Percentiles rank a stretch among this genome's conserved stretches.
Evolutionary conservation across 1,139 yeast species (phyloP).

Genomic region (Suhomyces anneliseae): DNA sequence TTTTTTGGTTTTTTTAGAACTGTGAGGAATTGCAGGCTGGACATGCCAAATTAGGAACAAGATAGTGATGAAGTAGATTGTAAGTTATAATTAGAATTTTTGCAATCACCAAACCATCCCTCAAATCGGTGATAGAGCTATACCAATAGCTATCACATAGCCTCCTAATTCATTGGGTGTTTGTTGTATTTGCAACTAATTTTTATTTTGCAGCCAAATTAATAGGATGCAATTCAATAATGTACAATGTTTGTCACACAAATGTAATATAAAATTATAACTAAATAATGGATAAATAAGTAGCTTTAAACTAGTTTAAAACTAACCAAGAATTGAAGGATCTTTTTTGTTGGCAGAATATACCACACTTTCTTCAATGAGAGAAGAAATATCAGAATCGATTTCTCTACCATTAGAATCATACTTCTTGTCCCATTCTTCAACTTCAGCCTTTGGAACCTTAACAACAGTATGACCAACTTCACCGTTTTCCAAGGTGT

Average conservation of each 20-base stretch:
- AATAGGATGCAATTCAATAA: no score
- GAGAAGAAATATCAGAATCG: constrained; percentile 7
- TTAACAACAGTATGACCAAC: constrained; percentile 40
- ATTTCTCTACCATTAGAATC: constrained; percentile 15
- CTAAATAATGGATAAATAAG: neutral
- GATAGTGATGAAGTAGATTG: no score
- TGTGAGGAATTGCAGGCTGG: no score
- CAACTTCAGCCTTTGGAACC: constrained; percentile 29
- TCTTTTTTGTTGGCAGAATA: constrained; percentile 2
- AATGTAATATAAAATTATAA: constrained; percentile 16
- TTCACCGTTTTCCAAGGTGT: constrained; percentile 38
- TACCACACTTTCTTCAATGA: constrained; percentile 5
- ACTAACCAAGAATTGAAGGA: neutral
- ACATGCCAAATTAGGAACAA: no score
- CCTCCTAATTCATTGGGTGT: no score
- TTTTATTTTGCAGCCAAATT: neutral
- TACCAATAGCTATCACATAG: no score
- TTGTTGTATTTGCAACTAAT: no score
- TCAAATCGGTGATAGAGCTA: no score
- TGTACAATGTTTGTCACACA: no score
- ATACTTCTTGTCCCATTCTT: constrained; percentile 33
- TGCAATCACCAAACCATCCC: no score
- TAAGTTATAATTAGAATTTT: no score
- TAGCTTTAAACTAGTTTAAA: neutral
- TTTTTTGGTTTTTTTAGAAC: no score